phyloP scores from a whole-genome alignment of 306 rosid genomes.

The Trifolium pratense region DNA sequence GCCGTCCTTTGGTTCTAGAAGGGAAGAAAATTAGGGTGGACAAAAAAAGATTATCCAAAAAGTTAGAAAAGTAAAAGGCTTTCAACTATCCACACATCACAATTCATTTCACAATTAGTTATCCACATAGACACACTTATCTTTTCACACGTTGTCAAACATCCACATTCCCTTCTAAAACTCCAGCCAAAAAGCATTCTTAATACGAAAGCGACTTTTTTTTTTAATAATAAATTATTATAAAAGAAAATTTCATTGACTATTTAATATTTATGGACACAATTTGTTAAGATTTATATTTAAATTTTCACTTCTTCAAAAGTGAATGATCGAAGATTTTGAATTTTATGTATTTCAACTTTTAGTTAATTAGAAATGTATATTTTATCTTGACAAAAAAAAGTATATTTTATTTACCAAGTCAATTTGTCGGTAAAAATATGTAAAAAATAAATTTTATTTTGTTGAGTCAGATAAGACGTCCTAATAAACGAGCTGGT shows the following conservation, averaged over 20 bases:
- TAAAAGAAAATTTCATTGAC: not conserved
- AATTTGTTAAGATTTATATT: not conserved
- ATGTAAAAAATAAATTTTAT: not conserved
- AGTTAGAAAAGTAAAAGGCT: slow-evolving; percentile 20
- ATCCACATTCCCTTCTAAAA: not conserved
- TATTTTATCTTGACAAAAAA: no score
- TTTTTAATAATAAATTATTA: not conserved
- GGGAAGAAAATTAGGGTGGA: slow-evolving; percentile 1
- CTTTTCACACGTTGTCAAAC: slow-evolving; percentile 30
- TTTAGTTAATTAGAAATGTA: no score
- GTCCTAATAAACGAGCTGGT: no score
- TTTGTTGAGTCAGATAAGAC: no score
- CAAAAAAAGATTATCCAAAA: slow-evolving; percentile 37
- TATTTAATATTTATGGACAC: not conserved
- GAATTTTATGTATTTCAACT: not conserved
- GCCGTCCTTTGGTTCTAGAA: slow-evolving; percentile 49
- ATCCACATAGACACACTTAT: slow-evolving; percentile 20
- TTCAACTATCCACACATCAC: slow-evolving; percentile 29
- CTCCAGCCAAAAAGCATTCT: slow-evolving; percentile 33
- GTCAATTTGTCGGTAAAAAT: no score
- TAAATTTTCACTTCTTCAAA: no score
- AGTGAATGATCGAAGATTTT: not conserved
- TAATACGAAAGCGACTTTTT: slow-evolving; percentile 20
- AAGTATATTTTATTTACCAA: no score
- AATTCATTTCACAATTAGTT: not conserved